Percentiles rank a stretch among this genome's conserved stretches.
These are phyloP conservation scores for Epichloe coenophiala DNA, from an alignment of 2,329 filamentous ascomycete species.

Conservation along the genomic window DNA sequence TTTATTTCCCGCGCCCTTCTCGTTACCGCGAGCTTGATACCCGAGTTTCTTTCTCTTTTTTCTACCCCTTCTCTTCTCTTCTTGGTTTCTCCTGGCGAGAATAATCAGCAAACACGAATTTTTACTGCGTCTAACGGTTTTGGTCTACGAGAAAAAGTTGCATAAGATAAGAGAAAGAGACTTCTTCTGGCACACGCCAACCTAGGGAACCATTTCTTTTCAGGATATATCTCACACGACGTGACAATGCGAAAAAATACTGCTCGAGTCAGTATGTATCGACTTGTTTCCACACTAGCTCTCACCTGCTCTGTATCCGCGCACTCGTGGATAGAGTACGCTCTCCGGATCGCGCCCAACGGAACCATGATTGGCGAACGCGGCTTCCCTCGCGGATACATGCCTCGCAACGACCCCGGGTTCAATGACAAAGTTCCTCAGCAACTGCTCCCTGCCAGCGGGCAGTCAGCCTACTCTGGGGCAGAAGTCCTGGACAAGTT, in stretches of 20 bases:
- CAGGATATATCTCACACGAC: slow-evolving; percentile 4
- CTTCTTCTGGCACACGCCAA: background rate
- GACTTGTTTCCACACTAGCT: slow-evolving; percentile 16
- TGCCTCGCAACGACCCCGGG: slow-evolving; percentile 38
- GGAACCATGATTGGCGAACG: slow-evolving; percentile 57
- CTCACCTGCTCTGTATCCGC: slow-evolving; percentile 25
- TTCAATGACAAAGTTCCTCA: slow-evolving; percentile 47
- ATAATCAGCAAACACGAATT: background rate
- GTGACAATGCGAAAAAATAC: background rate
- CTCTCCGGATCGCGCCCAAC: slow-evolving; percentile 56
- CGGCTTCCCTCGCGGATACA: slow-evolving; percentile 65
- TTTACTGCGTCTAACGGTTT: background rate
- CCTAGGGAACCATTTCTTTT: background rate
- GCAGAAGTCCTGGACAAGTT: slow-evolving; percentile 36
- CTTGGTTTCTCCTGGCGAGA: slow-evolving; percentile 3
- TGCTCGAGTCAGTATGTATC: background rate
- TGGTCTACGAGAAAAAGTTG: background rate
- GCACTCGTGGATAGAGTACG: slow-evolving; percentile 75
- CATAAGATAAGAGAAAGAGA: background rate
- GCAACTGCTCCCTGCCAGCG: slow-evolving; percentile 47
- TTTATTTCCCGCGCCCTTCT: background rate
- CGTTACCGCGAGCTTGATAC: background rate
- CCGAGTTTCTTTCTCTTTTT: background rate
- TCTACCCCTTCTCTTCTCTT: background rate
- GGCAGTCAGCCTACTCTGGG: slow-evolving; percentile 51